Evolutionary conservation across 1,284 basidiomycete genomes (phyloP).

Genomic region (Wolfiporia cocos): DNA sequence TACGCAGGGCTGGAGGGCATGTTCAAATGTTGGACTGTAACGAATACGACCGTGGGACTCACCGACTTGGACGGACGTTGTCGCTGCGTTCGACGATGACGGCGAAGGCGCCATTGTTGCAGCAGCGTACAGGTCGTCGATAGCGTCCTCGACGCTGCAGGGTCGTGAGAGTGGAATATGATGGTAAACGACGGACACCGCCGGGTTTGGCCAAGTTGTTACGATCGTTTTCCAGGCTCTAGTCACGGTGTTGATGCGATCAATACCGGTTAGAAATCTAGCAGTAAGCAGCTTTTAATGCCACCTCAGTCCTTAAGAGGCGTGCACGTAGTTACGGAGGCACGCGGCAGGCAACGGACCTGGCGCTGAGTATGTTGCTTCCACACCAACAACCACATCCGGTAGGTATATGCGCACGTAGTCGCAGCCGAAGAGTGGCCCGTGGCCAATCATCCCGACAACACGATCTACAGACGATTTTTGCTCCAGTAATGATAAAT

Average conservation of each 20-base stretch:
- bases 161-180: slow-evolving; percentile 12
- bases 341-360: too few species aligned
- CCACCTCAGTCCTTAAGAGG: too few species aligned
- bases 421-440: too few species aligned
- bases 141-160: slow-evolving; percentile 73
- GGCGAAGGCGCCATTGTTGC: slow-evolving; percentile 67
- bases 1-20: slow-evolving; percentile 64
- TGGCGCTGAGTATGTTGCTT: too few species aligned
- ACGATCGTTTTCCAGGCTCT: slow-evolving; percentile 1
- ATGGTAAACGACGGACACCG: slow-evolving; percentile 16
- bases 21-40: slow-evolving; percentile 9
- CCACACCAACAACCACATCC: too few species aligned
- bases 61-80: slow-evolving; percentile 87
- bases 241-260: slow-evolving; percentile 1
- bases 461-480: too few species aligned
- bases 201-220: slow-evolving; percentile 9
- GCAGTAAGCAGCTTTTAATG: too few species aligned
- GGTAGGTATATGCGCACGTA: too few species aligned
- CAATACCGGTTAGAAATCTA: too few species aligned
- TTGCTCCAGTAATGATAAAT: too few species aligned
- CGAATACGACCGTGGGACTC: slow-evolving; percentile 28
- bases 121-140: slow-evolving; percentile 20
- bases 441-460: too few species aligned
- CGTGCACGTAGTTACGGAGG: too few species aligned
- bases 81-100: slow-evolving; percentile 49